Evolutionary conservation across 306 rosid species (phyloP), one percentile per base, ranked within the genome.

Genomic region (Rosa persica): DNA sequence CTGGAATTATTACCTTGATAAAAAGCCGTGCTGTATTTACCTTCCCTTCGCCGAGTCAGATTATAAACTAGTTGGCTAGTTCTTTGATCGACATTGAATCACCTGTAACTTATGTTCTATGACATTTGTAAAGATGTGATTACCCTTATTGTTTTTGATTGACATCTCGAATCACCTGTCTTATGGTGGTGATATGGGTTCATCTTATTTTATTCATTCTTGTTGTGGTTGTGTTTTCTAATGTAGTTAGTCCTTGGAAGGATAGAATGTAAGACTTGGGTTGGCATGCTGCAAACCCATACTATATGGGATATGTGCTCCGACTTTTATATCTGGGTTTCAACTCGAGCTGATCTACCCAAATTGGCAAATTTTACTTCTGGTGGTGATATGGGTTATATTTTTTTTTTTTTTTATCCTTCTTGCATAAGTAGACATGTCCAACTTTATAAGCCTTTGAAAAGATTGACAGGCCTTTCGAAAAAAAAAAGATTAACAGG

Each of bases 11-110:
- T 25, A n/a, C 17, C 54, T 78, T 12, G 44, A 68, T 61, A 49
- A 20, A 78, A 74, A 8, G 47, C 44, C 7, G 47, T 76, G 19
- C 8, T n/a, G 22, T 62, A 10, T 15, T 60, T 44, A 10, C 34
- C 61, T 12, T 4, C 43, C 38, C 20, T 57, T 74, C 22, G 34
- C 10, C 1, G 60, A 44, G 46, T 27, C 6, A 44, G 27, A 30
- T 75, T n/a, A 61, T 46, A 12, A 72, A n/a, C 15, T 16, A 16
- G 78, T 44, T 43, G 54, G 57, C 62, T 75, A 55, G 39, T 57
- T 75, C 13, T 57, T 10, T 40, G 67, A 16, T 23, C 25, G 16
- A 7, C 52, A 57, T 39, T 17, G 67, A 22, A 40, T 73, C 67
- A 55, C 23, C 13, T 74, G 76, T 4, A 57, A 74, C 23, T 2